A percentile compares a stretch with the other conserved stretches of the same genome.
phyloP scores from a whole-genome alignment of 2,329 filamentous ascomycete genomes.

The Tolypocladium ovalisporum region DNA sequence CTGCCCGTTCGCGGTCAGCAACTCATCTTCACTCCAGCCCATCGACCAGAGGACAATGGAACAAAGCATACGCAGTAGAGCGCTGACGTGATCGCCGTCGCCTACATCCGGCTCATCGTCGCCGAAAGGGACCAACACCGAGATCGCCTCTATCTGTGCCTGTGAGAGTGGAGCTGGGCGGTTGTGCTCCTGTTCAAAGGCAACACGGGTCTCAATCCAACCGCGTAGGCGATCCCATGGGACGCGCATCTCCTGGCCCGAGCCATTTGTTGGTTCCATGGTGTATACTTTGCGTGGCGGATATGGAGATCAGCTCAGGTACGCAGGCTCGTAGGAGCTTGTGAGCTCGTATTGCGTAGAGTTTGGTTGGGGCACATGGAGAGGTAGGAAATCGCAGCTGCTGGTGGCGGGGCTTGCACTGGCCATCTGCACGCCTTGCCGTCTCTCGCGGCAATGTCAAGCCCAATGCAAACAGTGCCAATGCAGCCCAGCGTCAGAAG shows the following conservation, averaged over 20 bases:
- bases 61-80: constrained; percentile 14
- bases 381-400: no score
- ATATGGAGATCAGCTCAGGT: not conserved
- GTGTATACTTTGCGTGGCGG: not conserved
- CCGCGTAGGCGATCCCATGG: constrained; percentile 24
- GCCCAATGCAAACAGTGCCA: no score
- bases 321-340: not conserved
- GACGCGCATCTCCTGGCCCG: constrained; percentile 5
- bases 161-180: constrained; percentile 24
- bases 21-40: not conserved
- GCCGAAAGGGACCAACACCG: constrained; percentile 23
- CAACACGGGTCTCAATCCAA: constrained; percentile 30
- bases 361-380: not conserved
- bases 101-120: constrained; percentile 15
- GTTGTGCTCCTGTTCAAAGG: constrained; percentile 17
- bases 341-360: no score
- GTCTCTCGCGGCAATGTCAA: not conserved
- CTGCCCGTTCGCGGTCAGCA: constrained; percentile 3
- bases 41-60: not conserved
- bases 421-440: not conserved
- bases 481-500: no score
- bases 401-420: not conserved
- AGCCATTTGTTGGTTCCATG: not conserved
- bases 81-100: constrained; percentile 16
- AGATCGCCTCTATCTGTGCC: constrained; percentile 27